Base-by-base conservation (phyloP, 106 monocot genomes). In the Iris macrosiphon region DNA sequence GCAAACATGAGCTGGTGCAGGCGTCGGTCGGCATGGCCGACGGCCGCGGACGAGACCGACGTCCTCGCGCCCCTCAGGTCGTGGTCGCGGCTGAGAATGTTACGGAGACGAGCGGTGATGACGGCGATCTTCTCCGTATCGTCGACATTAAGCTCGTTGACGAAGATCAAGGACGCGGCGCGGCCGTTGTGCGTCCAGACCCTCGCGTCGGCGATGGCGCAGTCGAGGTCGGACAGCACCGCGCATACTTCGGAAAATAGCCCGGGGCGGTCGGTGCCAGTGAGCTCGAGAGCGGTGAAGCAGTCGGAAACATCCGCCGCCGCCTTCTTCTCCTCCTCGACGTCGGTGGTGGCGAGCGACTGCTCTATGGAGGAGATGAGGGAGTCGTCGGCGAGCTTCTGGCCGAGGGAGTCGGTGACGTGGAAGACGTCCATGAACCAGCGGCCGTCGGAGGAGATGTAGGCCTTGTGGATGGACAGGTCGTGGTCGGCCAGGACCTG, bases 401-500 rank as follows among this genome's bases (percentile, higher is more conserved):
- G 37, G 47, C 67, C 66, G 17, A 42, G 32, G 26, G 45, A 66
- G 45, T 72, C 71, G 41, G 78, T 78, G 29, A 78, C 72, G 54
- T 78, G 67, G 58, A 78, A 35, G 34, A 35, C 34, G 34, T 35
- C 34, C 34, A 35, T 35, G 34, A 35, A 35, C 34, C 34, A 35
- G 37, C 58, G 72, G 17, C 67, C 72, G 42, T 78, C 78, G 6
- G 78, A 78, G 18, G 78, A 78, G 42, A 78, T 72, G 62, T 78
- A 78, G 27, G 78, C 61, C 48, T 78, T 78, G n/a, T 55, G 52
- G 39, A 78, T 67, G 8, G 34, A 35, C 6, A 35, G 34, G 34
- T 35, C 10, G 34, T 6, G 34, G 10, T 35, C 34, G 34, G 34
- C 34, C 34, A 35, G 34, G 34, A 35, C 34, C 10, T 35, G 34